Base-by-base conservation (phyloP, 2,329 filamentous ascomycete genomes). In the Plectosphaerella sp. region DNA sequence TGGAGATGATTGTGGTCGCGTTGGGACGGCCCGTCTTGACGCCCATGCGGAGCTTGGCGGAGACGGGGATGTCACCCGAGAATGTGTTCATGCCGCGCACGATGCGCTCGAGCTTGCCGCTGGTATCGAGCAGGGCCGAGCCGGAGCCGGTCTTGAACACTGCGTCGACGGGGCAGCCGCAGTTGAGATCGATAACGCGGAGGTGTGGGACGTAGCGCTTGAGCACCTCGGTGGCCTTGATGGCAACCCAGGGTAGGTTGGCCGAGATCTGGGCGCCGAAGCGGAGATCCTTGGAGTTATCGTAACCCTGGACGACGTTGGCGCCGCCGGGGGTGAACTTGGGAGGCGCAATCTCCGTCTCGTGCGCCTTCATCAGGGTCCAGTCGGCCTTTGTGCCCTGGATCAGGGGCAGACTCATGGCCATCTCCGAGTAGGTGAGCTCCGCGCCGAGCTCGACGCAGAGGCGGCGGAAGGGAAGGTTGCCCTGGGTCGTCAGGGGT, bases 381-480 rank as follows among this genome's bases (percentile, higher is more conserved):
- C 94, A 99, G 73, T 99, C 94, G 2, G 86, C 80, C 71, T 93
- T 95, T 58, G 88, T 83, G 36, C 94, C 94, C 68, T 97, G 91
- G 6, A 99, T 79, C 42, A 99, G 73, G 10, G 93, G 92, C 69
- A 96, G 75, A 25, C 90, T 86, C 81, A 99, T 89, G 4, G 93
- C 94, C 94, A 99, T 99, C 71, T 99, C 94, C 0, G 93, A 97
- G 75, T 96, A 99, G 0, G 94, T 99, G 47, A 96, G 78, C 65
- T 97, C 88, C 25, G 91, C 92, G 36, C 94, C 94, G 22, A 97
- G 80, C 51, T 92, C 88, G 12, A 91, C 86, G 64, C 92, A 97
- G 28, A 99, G 82, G 48, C 94, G 84, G 52, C 94, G 87, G 75
- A 96, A 99, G 1, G 94, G 94, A 47, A 97, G 78, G 63, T 99